A percentile compares a stretch with the other conserved stretches of the same genome.
Evolutionary conservation across 768 basidiomycete species (phyloP).

Genomic region (Calocybe indica): DNA sequence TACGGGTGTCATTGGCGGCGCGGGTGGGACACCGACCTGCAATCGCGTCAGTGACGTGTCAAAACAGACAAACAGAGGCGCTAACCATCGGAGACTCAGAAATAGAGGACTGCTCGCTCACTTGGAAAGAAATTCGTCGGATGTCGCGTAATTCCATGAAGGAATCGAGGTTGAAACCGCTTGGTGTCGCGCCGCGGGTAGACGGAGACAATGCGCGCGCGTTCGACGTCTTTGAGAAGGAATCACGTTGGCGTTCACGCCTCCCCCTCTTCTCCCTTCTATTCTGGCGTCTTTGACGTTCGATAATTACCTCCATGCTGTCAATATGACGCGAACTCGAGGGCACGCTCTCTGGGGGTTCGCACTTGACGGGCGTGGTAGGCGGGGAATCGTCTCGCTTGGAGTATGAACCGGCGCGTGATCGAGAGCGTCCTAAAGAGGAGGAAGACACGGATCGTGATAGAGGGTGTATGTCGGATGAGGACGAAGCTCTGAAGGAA

Average conservation of each 20-base stretch:
- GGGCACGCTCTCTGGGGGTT: constrained; percentile 40
- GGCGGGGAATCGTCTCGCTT: constrained; percentile 50
- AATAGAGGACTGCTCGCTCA: constrained; percentile 22
- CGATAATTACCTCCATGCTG: constrained; percentile 74
- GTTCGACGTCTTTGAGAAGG: constrained; percentile 21
- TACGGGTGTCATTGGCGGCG: constrained; percentile 50
- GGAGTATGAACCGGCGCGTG: constrained; percentile 43
- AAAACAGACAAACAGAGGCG: constrained; percentile 27
- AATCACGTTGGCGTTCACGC: constrained; percentile 43
- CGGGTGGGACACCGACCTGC: constrained; percentile 8
- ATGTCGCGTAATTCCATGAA: constrained; percentile 55
- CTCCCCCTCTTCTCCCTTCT: constrained; percentile 46
- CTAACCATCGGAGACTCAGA: constrained; percentile 26
- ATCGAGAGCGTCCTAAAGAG: constrained; percentile 36
- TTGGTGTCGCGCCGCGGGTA: constrained; percentile 42
- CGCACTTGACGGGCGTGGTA: constrained; percentile 58
- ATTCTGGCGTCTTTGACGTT: constrained; percentile 60
- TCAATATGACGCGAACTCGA: constrained; percentile 55
- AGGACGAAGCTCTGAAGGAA: constrained; percentile 16
- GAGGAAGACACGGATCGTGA: constrained; percentile 27
- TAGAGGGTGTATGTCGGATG: constrained; percentile 33
- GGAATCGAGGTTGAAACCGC: constrained; percentile 39
- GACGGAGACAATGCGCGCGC: constrained; percentile 44
- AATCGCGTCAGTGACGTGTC: constrained; percentile 18
- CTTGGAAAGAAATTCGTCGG: constrained; percentile 27